These are phyloP conservation scores for Dichotomopilus funicola DNA, from an alignment of 2,329 filamentous ascomycete genomes.

Conservation along the genomic window DNA sequence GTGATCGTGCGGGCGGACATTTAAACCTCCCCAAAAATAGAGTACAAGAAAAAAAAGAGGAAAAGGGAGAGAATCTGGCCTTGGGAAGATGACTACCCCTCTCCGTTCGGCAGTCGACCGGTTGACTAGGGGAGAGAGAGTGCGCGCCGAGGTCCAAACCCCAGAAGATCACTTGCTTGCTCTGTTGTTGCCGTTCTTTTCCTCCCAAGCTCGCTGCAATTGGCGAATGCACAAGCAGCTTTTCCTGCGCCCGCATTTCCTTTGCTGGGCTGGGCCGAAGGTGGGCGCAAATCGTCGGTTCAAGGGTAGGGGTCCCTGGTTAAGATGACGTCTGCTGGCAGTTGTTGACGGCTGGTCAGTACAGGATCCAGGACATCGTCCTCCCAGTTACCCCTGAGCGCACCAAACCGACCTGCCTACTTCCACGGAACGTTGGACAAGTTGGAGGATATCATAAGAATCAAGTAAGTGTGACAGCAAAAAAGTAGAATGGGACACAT, in stretches of 20 bases:
- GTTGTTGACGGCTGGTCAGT: conserved; percentile 1
- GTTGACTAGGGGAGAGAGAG: conserved; percentile 1
- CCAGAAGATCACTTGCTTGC: conserved; percentile 5
- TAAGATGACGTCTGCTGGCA: conserved; percentile 8
- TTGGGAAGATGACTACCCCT: background rate
- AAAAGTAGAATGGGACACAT: too few relatives aligned
- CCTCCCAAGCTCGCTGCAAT: conserved; percentile 4
- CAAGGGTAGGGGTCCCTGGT: conserved; percentile 2
- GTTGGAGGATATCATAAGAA: too few relatives aligned
- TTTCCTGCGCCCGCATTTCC: conserved; percentile 1
- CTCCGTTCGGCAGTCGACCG: conserved; percentile 12
- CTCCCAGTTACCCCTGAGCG: background rate
- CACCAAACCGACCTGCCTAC: too few relatives aligned
- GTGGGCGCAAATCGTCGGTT: conserved; percentile 10
- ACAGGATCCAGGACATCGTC: too few relatives aligned
- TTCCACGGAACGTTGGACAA: background rate
- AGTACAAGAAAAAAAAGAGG: too few relatives aligned
- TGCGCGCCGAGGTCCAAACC: conserved; percentile 9
- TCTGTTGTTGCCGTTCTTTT: conserved; percentile 11
- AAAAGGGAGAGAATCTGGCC: too few relatives aligned
- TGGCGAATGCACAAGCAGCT: conserved; percentile 12
- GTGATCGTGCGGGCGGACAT: conserved; percentile 52
- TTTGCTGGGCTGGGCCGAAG: conserved; percentile 11
- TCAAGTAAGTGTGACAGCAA: too few relatives aligned
- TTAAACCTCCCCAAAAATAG: background rate